Percentiles rank a stretch among this genome's conserved stretches.
Conservation (phyloP, 2,329 filamentous ascomycete species). For the Diaporthe destruens region DNA sequence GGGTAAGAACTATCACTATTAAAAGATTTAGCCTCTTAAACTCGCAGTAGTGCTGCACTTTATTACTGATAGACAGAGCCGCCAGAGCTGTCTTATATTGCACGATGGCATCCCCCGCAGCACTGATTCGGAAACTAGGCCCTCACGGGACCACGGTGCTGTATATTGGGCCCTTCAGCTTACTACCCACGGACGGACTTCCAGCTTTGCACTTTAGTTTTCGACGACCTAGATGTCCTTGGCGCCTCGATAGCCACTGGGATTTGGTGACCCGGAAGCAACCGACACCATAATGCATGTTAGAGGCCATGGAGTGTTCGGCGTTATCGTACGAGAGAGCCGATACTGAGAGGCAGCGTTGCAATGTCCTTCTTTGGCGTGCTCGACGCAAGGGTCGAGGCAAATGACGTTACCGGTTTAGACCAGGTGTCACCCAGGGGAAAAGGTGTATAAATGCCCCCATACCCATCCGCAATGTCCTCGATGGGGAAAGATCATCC, state of each 20-base stretch:
- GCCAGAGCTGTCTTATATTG: conserved; percentile 31
- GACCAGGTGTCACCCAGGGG: neutral
- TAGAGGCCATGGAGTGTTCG: neutral
- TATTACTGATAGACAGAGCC: conserved; percentile 31
- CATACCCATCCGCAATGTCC: conserved; percentile 10
- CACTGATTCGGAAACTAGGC: conserved; percentile 30
- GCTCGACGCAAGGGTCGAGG: neutral
- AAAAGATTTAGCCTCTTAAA: conserved; percentile 34
- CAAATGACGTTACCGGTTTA: neutral
- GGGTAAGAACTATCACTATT: conserved; percentile 29
- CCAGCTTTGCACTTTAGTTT: conserved; percentile 18
- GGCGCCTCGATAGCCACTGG: neutral
- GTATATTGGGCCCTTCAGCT: conserved; percentile 32
- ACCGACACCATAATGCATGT: neutral
- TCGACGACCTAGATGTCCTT: conserved; percentile 28
- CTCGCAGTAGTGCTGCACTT: conserved; percentile 24
- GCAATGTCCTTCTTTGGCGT: neutral
- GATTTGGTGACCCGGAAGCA: neutral
- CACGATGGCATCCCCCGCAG: conserved; percentile 27
- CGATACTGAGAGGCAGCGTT: conserved; percentile 7
- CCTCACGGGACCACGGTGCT: conserved; percentile 24
- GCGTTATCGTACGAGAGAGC: conserved; percentile 29
- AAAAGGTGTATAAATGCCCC: conserved; percentile 14
- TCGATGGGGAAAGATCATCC: conserved; percentile 30
- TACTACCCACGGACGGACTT: conserved; percentile 27